Evolutionary conservation across 305 asterid species (phyloP).

Genomic region (Solanum hybrid): DNA sequence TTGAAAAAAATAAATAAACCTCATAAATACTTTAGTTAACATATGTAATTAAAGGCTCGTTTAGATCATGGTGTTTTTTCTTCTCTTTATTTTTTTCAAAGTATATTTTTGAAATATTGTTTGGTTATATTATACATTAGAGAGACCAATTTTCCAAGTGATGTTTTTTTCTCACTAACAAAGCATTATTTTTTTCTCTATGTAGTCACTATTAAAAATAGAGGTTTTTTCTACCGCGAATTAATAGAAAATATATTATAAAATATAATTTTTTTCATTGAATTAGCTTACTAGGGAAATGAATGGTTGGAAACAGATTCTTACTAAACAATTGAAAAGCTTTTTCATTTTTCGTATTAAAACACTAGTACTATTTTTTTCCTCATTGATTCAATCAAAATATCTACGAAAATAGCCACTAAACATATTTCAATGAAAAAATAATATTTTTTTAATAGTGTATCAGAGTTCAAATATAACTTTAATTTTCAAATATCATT

Average conservation of each 20-base stretch:
- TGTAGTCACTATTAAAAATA: neutral
- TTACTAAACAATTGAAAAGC: too few species aligned
- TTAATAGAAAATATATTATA: too few species aligned
- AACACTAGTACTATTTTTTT: too few species aligned
- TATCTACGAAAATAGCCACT: neutral
- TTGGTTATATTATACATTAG: neutral
- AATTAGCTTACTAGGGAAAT: too few species aligned
- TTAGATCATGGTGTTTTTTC: neutral
- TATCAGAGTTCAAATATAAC: neutral
- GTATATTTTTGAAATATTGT: neutral
- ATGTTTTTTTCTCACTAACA: neutral
- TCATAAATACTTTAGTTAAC: neutral
- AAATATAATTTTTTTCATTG: too few species aligned
- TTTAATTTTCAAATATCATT: neutral
- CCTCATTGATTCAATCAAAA: neutral
- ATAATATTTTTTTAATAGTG: neutral
- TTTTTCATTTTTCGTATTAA: too few species aligned
- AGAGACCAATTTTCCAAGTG: neutral
- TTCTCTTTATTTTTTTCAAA: neutral
- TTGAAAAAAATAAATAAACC: neutral
- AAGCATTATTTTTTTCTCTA: neutral
- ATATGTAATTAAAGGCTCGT: neutral
- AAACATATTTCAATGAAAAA: neutral
- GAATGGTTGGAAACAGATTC: too few species aligned
- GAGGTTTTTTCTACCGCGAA: neutral